Evolutionary conservation across 2,329 filamentous ascomycete genomes (phyloP).

Genomic region (Ascosphaera apis): DNA sequence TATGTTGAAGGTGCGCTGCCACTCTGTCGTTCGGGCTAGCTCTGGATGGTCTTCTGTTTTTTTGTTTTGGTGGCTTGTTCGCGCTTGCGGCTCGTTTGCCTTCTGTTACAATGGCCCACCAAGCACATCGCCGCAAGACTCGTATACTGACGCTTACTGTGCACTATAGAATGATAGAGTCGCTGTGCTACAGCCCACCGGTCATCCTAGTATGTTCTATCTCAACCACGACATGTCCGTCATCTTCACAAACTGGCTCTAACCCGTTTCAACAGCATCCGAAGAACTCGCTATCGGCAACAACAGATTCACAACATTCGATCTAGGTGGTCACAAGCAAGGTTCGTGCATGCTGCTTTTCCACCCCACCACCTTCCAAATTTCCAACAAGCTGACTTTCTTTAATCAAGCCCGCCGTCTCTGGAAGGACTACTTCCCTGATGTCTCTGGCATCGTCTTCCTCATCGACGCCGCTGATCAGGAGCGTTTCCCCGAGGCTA

Average conservation of each 20-base stretch:
- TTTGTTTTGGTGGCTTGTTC: no score
- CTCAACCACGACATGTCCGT: no score
- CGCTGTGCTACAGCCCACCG: constrained; percentile 69
- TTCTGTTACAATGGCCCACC: no score
- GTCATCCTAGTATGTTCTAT: constrained; percentile 55
- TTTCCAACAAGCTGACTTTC: not conserved
- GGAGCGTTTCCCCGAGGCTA: constrained; percentile 81
- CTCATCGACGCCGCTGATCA: constrained; percentile 94
- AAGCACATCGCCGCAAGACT: no score
- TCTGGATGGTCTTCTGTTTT: no score
- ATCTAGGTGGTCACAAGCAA: constrained; percentile 83
- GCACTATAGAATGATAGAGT: constrained; percentile 59
- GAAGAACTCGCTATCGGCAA: constrained; percentile 86
- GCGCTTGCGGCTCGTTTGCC: no score
- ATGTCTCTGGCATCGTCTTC: constrained; percentile 92
- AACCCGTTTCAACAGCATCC: constrained; percentile 34
- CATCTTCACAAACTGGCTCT: no score
- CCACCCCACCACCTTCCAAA: not conserved
- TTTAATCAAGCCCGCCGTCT: constrained; percentile 49
- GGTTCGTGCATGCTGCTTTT: constrained; percentile 27
- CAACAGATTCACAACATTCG: constrained; percentile 85
- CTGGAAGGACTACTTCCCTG: constrained; percentile 94
- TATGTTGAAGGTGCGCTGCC: constrained; percentile 62
- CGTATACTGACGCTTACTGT: not conserved
- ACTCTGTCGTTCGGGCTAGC: no score